Percentiles rank a stretch among this genome's conserved stretches.
These are phyloP conservation scores for Wallacemonas collosoma DNA, from an alignment of 208 protist genomes.

Conservation along the genomic window DNA sequence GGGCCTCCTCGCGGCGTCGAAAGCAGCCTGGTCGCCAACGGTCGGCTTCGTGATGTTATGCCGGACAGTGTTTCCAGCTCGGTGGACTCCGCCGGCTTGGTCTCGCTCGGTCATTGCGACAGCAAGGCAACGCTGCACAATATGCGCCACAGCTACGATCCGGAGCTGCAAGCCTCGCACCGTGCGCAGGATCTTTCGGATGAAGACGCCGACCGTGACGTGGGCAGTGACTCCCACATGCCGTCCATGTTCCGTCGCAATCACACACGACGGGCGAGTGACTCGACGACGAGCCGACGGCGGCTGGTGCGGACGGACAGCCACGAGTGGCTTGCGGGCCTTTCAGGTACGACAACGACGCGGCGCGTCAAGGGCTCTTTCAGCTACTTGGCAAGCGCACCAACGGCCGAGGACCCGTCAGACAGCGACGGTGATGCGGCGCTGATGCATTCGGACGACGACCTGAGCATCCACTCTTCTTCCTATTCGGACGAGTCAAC, in stretches of 20 bases:
- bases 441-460: not conserved
- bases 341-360: not conserved
- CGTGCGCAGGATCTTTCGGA: not conserved
- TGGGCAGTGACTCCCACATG: not conserved
- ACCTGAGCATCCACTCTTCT: constrained; percentile 7
- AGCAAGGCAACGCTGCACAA: not conserved
- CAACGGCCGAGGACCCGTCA: not conserved
- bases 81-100: not conserved
- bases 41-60: not conserved
- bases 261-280: not conserved
- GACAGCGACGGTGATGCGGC: not conserved
- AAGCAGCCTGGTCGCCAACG: not conserved
- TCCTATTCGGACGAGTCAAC: not conserved
- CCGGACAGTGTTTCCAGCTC: not conserved
- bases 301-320: constrained; percentile 3
- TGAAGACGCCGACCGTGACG: not conserved
- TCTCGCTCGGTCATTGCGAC: not conserved
- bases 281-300: not conserved
- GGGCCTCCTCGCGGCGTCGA: not conserved
- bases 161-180: not conserved
- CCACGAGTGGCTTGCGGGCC: constrained; percentile 4
- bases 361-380: not conserved
- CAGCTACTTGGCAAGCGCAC: not conserved
- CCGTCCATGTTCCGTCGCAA: constrained; percentile 14
- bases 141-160: not conserved